These are phyloP conservation scores for Metschnikowia vanudenii DNA, from an alignment of 805 yeast genomes.

Conservation along the genomic window DNA sequence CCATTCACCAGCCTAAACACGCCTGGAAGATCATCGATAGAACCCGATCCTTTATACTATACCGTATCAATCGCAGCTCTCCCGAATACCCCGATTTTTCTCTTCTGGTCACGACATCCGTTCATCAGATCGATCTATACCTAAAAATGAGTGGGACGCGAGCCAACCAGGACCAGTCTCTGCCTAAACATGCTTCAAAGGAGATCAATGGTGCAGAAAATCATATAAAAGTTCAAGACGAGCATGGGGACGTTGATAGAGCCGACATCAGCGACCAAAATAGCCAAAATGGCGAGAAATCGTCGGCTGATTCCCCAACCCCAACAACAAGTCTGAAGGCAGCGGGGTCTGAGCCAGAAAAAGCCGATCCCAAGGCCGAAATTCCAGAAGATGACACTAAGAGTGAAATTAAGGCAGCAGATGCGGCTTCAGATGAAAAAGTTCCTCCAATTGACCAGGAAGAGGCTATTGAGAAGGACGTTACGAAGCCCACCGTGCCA, in stretches of 20 bases:
- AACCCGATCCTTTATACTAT: background rate
- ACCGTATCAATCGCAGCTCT: background rate
- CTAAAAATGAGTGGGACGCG: slow-evolving; percentile 9
- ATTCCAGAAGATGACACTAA: background rate
- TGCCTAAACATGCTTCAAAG: background rate
- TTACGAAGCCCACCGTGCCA: no score
- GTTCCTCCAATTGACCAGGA: no score
- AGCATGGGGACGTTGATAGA: background rate
- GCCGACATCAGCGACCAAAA: background rate
- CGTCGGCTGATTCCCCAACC: background rate
- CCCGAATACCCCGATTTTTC: no score
- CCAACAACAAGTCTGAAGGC: background rate
- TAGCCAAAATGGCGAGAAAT: background rate
- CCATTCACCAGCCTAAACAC: background rate
- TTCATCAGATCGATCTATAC: background rate
- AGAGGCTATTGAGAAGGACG: no score
- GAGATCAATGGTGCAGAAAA: background rate
- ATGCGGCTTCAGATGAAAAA: no score
- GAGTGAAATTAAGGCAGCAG: background rate
- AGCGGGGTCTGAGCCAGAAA: background rate
- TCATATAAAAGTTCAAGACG: background rate
- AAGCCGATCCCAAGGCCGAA: background rate
- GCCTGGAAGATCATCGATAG: background rate
- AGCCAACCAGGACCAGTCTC: background rate
- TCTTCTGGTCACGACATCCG: no score